These are phyloP conservation scores for Daucus carota DNA, from an alignment of 129 eudicot species.

Conservation along the genomic window DH1_v3.0 NC_030389.2:43650001-43650500, in stretches of 20 bases:
- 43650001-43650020: too few species aligned
- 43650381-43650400: constrained; percentile 2
- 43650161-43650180: too few species aligned
- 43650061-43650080: too few species aligned
- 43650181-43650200: too few species aligned
- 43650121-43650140: too few species aligned
- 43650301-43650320: neutral
- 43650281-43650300: neutral
- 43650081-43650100: too few species aligned
- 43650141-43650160: too few species aligned
- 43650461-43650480: constrained; percentile 2
- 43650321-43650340: neutral
- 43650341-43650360: neutral
- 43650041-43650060: too few species aligned
- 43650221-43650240: neutral
- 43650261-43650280: neutral
- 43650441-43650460: neutral
- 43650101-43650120: too few species aligned
- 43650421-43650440: neutral
- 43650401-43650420: constrained; percentile 6
- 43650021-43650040: too few species aligned
- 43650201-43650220: too few species aligned
- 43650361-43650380: neutral
- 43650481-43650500: neutral
- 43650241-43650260: neutral